phyloP scores from a whole-genome alignment of 441 rosid species.

The Populus hybrid region DNA sequence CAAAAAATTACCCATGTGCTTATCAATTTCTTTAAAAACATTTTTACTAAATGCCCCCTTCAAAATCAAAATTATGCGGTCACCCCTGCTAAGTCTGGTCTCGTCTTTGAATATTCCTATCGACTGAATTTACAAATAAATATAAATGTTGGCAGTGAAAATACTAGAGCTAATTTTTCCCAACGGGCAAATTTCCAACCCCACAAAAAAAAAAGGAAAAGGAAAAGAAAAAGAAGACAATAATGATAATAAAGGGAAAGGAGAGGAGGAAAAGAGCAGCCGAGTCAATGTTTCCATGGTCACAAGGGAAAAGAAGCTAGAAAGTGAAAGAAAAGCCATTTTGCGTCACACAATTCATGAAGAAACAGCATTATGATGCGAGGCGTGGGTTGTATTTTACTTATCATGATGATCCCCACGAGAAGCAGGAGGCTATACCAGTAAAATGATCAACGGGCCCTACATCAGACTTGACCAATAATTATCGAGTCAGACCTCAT shows the following conservation, averaged over 20 bases:
- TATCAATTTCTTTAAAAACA: too few species aligned
- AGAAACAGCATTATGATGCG: slow-evolving; percentile 22
- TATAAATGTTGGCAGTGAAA: too few species aligned
- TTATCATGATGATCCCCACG: slow-evolving; percentile 10
- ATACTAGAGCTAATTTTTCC: too few species aligned
- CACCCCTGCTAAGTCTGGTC: too few species aligned
- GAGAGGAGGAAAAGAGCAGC: not conserved
- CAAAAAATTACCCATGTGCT: too few species aligned
- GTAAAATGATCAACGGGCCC: not conserved
- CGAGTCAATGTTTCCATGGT: slow-evolving; percentile 8
- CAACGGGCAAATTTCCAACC: slow-evolving; percentile 13
- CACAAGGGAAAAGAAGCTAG: slow-evolving; percentile 31
- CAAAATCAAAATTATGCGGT: too few species aligned
- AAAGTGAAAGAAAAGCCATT: slow-evolving; percentile 22
- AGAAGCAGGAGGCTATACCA: slow-evolving; percentile 20
- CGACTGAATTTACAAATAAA: too few species aligned
- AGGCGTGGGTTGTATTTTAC: slow-evolving; percentile 13
- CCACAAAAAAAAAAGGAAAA: too few species aligned
- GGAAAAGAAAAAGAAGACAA: not conserved
- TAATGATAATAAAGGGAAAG: not conserved
- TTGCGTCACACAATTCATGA: slow-evolving; percentile 27
- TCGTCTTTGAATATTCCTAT: too few species aligned
- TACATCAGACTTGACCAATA: not conserved
- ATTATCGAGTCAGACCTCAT: not conserved
- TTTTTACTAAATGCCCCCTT: too few species aligned